These are phyloP conservation scores for Lyophyllum atratum DNA, from an alignment of 768 basidiomycete species.

Conservation along the genomic window DNA sequence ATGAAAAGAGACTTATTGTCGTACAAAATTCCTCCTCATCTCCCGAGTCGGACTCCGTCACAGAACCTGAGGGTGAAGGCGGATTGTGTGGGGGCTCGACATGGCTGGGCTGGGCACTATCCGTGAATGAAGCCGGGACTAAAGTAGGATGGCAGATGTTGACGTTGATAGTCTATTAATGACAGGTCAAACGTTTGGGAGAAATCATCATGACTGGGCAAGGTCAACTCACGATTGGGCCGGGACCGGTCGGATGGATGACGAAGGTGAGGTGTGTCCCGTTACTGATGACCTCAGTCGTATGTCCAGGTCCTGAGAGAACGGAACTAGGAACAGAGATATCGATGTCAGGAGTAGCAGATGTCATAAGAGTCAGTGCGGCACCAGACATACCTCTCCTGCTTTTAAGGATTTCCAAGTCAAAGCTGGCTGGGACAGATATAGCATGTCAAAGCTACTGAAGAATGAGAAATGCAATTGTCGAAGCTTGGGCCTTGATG, in stretches of 20 bases:
- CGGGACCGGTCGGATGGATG: neutral
- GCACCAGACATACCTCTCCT: neutral
- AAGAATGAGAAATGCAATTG: neutral
- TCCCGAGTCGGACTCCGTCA: neutral
- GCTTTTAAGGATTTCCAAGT: neutral
- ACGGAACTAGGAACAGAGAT: neutral
- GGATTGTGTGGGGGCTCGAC: neutral
- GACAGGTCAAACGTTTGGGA: neutral
- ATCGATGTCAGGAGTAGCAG: neutral
- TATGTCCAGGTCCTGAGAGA: neutral
- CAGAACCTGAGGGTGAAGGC: neutral
- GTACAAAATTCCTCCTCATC: neutral
- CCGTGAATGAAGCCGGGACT: neutral
- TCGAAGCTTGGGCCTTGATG: neutral
- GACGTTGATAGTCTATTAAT: neutral
- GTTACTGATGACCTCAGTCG: neutral
- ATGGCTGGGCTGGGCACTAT: neutral
- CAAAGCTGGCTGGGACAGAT: neutral
- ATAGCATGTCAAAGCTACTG: neutral
- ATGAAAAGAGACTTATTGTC: neutral
- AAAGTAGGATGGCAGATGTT: neutral
- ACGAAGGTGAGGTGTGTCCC: neutral
- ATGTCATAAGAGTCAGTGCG: neutral
- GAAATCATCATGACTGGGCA: neutral
- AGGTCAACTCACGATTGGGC: neutral